Percentiles rank a stretch among this genome's conserved stretches.
Conservation (phyloP, 345 rosid genomes). For the thale cress (Arabidopsis thaliana) region DNA sequence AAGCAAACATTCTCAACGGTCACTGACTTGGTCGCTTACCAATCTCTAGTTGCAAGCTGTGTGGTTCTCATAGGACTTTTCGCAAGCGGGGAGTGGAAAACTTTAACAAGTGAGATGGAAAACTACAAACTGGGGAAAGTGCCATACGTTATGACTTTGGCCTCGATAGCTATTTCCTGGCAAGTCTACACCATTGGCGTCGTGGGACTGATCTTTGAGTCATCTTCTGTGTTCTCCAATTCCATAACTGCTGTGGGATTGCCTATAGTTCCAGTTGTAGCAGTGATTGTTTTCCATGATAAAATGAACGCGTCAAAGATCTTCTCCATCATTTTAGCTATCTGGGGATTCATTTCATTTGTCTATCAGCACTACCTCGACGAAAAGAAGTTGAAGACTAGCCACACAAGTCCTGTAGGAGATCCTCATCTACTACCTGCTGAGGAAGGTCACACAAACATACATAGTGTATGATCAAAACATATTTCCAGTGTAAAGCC, state of each 20-base stretch:
- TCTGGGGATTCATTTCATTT: conserved; percentile 63
- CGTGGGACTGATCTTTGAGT: conserved; percentile 61
- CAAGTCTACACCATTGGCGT: conserved; percentile 56
- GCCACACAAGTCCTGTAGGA: conserved; percentile 15
- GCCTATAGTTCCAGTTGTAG: conserved; percentile 66
- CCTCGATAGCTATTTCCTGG: conserved; percentile 52
- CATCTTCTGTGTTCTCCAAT: conserved; percentile 64
- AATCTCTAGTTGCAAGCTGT: conserved; percentile 47
- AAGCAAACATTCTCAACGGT: conserved; percentile 45
- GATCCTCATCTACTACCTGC: conserved; percentile 26
- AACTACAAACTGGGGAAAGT: conserved; percentile 53
- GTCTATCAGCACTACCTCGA: conserved; percentile 69
- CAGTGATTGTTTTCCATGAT: conserved; percentile 58
- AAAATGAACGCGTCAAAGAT: conserved; percentile 59
- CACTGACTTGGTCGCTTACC: conserved; percentile 54
- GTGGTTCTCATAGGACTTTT: conserved; percentile 54
- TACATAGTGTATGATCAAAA: conserved; percentile 18
- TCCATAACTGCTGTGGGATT: conserved; percentile 51
- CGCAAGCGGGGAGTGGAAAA: conserved; percentile 63
- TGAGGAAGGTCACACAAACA: conserved; percentile 26
- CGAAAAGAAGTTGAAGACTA: conserved; percentile 32
- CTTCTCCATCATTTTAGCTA: conserved; percentile 59
- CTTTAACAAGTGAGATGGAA: conserved; percentile 51
- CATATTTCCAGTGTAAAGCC: background rate
- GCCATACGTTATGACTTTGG: conserved; percentile 55